Conservation (phyloP, 192 early-diverging fungal genomes). For the Entomortierella chlamydospora region DNA sequence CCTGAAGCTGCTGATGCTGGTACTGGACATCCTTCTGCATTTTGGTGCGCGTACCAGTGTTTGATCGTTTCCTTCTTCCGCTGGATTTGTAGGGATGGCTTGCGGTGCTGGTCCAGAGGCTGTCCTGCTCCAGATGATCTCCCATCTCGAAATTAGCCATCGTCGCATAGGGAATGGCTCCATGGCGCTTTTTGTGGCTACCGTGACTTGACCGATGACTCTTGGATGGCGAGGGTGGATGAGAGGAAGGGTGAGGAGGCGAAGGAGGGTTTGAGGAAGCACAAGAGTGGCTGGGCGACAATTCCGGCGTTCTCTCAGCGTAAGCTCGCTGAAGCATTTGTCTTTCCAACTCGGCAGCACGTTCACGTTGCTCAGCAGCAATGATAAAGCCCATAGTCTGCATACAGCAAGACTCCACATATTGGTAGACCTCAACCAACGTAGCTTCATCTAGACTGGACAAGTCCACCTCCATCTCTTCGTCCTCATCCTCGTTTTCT, state of each 20-base stretch:
- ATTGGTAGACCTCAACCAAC: slow-evolving; percentile 47
- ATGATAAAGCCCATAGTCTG: slow-evolving; percentile 44
- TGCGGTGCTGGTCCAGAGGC: background rate
- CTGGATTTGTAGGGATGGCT: slow-evolving; percentile 5
- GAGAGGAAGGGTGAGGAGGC: slow-evolving; percentile 31
- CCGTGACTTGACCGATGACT: slow-evolving; percentile 2
- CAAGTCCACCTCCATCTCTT: slow-evolving; percentile 50
- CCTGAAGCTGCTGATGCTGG: slow-evolving; percentile 14
- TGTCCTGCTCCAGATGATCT: background rate
- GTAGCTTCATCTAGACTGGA: slow-evolving; percentile 43
- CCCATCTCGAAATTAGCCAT: too few species aligned
- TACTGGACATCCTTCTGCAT: slow-evolving; percentile 28
- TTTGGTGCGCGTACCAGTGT: slow-evolving; percentile 24
- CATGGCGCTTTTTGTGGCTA: slow-evolving; percentile 2
- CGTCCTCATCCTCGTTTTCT: slow-evolving; percentile 27
- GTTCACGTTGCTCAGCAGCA: slow-evolving; percentile 49
- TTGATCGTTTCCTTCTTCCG: slow-evolving; percentile 25
- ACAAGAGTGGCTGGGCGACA: slow-evolving; percentile 19
- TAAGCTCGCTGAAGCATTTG: background rate
- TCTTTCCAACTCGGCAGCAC: slow-evolving; percentile 3
- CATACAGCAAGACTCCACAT: slow-evolving; percentile 52
- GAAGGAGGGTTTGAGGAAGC: slow-evolving; percentile 29
- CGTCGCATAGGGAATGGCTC: too few species aligned
- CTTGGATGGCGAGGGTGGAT: slow-evolving; percentile 3
- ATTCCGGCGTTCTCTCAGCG: slow-evolving; percentile 32